Evolutionary conservation across 257 asterid genomes (phyloP).

Genomic region (Jaltomata sinuosa): DNA sequence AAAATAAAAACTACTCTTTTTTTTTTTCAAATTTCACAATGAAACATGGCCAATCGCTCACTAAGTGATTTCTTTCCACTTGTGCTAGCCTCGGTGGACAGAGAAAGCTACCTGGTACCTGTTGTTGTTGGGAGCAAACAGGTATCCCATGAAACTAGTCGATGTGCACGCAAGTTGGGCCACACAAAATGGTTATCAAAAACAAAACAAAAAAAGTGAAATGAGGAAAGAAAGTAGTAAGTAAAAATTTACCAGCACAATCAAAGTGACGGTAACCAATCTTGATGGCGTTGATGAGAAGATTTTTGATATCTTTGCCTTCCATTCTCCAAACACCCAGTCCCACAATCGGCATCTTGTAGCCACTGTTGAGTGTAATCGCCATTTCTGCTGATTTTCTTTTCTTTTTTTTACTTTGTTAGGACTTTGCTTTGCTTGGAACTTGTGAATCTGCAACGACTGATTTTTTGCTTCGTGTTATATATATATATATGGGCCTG

Average conservation of each 20-base stretch:
- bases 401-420: not conserved
- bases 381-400: conserved; percentile 14
- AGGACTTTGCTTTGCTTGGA: not conserved
- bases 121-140: no score
- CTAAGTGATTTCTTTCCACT: no score
- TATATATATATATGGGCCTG: not conserved
- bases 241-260: conserved; percentile 62
- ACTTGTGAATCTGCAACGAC: not conserved
- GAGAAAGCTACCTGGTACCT: no score
- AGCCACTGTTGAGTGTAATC: conserved; percentile 31
- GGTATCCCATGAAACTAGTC: no score
- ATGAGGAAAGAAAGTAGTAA: no score
- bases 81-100: no score
- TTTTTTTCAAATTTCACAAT: no score
- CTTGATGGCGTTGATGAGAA: conserved; percentile 35
- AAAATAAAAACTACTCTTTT: no score
- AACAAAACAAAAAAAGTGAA: no score
- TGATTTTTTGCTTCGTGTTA: not conserved
- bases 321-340: conserved; percentile 54
- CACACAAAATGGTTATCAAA: no score
- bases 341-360: conserved; percentile 39
- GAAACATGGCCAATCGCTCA: no score
- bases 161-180: no score
- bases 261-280: conserved; percentile 55
- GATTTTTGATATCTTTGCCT: conserved; percentile 32